Conservation (phyloP, 2,329 filamentous ascomycete species). For the Cercospora canescens region DNA sequence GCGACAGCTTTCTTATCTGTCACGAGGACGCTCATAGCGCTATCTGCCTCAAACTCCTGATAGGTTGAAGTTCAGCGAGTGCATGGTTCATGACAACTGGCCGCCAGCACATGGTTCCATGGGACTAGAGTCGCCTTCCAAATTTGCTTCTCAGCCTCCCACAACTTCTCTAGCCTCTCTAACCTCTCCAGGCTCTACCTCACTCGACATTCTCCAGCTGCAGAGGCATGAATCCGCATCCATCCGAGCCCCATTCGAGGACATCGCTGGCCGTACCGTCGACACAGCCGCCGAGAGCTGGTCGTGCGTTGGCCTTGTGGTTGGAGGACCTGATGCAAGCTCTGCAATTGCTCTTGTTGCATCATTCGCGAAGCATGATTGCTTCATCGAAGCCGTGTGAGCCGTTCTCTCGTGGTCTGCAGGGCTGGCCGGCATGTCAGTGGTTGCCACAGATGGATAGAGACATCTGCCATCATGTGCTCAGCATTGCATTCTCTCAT, state of each 20-base stretch:
- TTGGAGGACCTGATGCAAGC: background rate
- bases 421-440: background rate
- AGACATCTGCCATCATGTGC: background rate
- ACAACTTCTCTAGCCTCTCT: background rate
- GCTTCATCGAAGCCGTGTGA: background rate
- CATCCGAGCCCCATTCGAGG: background rate
- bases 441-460: background rate
- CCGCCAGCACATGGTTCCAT: background rate
- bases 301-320: background rate
- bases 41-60: background rate
- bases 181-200: background rate
- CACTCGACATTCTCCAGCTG: background rate
- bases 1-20: too few species aligned
- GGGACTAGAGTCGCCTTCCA: background rate
- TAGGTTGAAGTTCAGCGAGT: background rate
- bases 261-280: too few species aligned
- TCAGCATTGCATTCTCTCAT: too few species aligned
- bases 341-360: background rate
- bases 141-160: background rate
- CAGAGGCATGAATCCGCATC: background rate
- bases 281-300: background rate
- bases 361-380: background rate
- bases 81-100: background rate
- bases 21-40: background rate
- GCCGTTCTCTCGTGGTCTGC: background rate